phyloP scores from a whole-genome alignment of 2,329 filamentous ascomycete genomes.

The Trichoderma koningiopsis region DNA sequence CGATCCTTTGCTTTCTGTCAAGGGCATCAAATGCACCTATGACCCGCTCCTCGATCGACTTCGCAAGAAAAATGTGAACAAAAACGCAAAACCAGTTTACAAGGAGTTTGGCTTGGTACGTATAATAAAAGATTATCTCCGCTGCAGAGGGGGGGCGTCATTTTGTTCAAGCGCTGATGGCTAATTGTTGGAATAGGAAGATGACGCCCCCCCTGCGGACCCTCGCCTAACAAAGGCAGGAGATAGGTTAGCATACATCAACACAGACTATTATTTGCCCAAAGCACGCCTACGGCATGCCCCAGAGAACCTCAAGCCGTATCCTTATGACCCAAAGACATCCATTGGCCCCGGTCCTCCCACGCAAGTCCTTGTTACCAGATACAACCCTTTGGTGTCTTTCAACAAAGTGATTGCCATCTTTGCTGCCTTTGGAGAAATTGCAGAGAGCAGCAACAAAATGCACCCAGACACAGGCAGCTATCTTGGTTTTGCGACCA shows the following conservation, averaged over 20 bases:
- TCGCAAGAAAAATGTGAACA: conserved; percentile 54
- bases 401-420: conserved; percentile 75
- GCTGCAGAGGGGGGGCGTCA: conserved; percentile 57
- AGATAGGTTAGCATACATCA: conserved; percentile 67
- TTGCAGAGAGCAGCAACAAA: conserved; percentile 88
- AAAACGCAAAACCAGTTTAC: conserved; percentile 61
- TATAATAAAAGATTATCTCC: conserved; percentile 50
- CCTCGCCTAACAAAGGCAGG: conserved; percentile 72
- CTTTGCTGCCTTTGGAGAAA: conserved; percentile 82
- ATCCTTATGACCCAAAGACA: conserved; percentile 77
- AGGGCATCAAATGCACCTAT: conserved; percentile 62
- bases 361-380: conserved; percentile 87
- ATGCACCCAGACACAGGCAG: conserved; percentile 93
- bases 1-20: conserved; percentile 56
- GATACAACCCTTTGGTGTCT: conserved; percentile 88
- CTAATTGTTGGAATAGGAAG: conserved; percentile 70
- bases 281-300: conserved; percentile 72
- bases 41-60: conserved; percentile 59
- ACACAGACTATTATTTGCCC: conserved; percentile 67
- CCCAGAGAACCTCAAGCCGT: conserved; percentile 79
- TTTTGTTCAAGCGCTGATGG: conserved; percentile 54
- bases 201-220: conserved; percentile 78
- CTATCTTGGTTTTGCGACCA: conserved; percentile 89
- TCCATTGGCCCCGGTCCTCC: conserved; percentile 89
- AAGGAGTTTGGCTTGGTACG: conserved; percentile 68